Conservation (phyloP, 352 stramenopile genomes). For the Pythium periplocum region DNA sequence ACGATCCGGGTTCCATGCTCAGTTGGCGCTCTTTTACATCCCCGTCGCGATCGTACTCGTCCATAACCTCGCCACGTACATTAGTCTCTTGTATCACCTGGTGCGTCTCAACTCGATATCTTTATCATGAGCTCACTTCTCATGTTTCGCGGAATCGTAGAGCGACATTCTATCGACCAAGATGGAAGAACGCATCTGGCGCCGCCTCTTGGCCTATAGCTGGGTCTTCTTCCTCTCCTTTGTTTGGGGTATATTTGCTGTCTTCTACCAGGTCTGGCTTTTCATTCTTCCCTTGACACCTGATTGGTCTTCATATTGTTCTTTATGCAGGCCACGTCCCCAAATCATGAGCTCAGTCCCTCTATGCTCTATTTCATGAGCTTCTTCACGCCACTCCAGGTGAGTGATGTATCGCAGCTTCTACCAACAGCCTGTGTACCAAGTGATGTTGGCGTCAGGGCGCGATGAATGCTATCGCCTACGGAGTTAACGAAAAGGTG, state of each 20-base stretch:
- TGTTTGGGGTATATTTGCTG: slow-evolving; percentile 36
- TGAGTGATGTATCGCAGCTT: slow-evolving; percentile 7
- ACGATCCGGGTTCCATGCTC: slow-evolving; percentile 39
- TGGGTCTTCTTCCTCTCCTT: slow-evolving; percentile 49
- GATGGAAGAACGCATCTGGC: slow-evolving; percentile 64
- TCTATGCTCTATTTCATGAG: slow-evolving; percentile 58
- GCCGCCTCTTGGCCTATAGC: slow-evolving; percentile 58
- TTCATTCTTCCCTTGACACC: background rate
- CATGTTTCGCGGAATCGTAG: slow-evolving; percentile 11
- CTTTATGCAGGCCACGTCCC: slow-evolving; percentile 22
- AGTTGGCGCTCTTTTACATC: slow-evolving; percentile 57
- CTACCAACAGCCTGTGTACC: background rate
- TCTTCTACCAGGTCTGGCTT: slow-evolving; percentile 37
- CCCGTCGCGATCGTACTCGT: slow-evolving; percentile 43
- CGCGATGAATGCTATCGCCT: slow-evolving; percentile 48
- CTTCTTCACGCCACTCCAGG: slow-evolving; percentile 69
- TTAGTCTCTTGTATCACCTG: slow-evolving; percentile 52
- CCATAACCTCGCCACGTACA: slow-evolving; percentile 60
- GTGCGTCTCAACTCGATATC: slow-evolving; percentile 15
- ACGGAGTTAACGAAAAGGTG: slow-evolving; percentile 65
- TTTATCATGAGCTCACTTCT: background rate
- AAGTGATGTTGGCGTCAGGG: slow-evolving; percentile 25
- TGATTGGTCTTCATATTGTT: background rate
- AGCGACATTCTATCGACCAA: slow-evolving; percentile 52
- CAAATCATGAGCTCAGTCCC: slow-evolving; percentile 36